These are phyloP conservation scores for Dryas drummondii DNA, from an alignment of 306 rosid genomes.

Conservation along the genomic window DNA sequence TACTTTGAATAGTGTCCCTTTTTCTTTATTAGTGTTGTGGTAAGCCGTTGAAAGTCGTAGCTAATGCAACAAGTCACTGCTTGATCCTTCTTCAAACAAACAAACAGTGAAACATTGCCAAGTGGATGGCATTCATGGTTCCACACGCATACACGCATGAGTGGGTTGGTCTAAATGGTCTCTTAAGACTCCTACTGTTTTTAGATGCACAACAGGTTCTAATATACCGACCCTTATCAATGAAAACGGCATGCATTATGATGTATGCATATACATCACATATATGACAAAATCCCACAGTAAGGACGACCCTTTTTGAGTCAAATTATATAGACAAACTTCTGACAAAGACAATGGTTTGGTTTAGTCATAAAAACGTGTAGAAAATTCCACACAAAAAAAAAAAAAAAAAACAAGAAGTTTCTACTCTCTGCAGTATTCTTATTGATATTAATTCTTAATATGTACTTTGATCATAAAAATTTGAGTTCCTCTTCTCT, in stretches of 20 bases:
- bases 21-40: not conserved
- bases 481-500: slow-evolving; percentile 9
- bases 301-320: slow-evolving; percentile 12
- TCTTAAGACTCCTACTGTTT: not conserved
- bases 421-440: not conserved
- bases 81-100: too few relatives aligned
- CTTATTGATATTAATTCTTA: not conserved
- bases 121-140: slow-evolving; percentile 29
- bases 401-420: not conserved
- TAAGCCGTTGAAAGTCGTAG: not conserved
- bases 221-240: not conserved
- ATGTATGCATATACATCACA: not conserved
- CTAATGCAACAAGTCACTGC: not conserved
- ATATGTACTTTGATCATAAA: slow-evolving; percentile 13
- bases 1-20: not conserved
- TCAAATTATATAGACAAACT: not conserved
- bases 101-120: slow-evolving; percentile 19
- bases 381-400: slow-evolving; percentile 10
- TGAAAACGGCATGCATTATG: not conserved
- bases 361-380: slow-evolving; percentile 39
- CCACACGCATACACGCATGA: slow-evolving; percentile 2
- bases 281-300: slow-evolving; percentile 30
- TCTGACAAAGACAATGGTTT: not conserved
- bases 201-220: not conserved
- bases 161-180: slow-evolving; percentile 30